These are phyloP conservation scores for Raphanus sativus DNA, from an alignment of 345 rosid genomes.

Conservation along the genomic window DNA sequence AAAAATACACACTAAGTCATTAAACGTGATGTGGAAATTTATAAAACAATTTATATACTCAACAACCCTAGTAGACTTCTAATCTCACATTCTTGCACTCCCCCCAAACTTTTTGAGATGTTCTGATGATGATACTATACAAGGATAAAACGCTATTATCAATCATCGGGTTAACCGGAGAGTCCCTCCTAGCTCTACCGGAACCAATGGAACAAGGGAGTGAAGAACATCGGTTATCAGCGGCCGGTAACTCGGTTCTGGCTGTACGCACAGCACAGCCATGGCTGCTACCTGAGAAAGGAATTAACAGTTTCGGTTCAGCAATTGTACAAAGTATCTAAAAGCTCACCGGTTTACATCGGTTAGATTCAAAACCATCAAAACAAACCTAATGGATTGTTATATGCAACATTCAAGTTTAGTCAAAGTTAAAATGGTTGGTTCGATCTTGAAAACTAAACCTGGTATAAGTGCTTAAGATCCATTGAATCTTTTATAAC, in stretches of 20 bases:
- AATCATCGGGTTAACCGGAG: conserved; percentile 48
- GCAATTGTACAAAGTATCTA: neutral
- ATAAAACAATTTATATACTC: conserved; percentile 4
- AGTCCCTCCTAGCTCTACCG: conserved; percentile 80
- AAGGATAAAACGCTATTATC: neutral
- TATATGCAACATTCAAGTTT: conserved; percentile 45
- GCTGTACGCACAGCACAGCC: conserved; percentile 84
- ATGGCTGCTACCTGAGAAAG: conserved; percentile 88
- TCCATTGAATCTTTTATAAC: conserved; percentile 72
- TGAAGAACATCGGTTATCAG: conserved; percentile 83
- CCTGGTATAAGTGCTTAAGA: conserved; percentile 88
- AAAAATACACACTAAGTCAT: neutral
- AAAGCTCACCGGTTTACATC: conserved; percentile 9
- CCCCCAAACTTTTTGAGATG: conserved; percentile 9
- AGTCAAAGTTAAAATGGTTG: conserved; percentile 41
- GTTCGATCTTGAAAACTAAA: conserved; percentile 30
- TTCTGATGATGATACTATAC: conserved; percentile 9
- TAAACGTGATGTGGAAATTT: neutral
- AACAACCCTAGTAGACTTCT: conserved; percentile 10
- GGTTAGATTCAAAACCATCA: neutral
- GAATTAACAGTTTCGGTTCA: neutral
- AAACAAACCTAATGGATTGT: conserved; percentile 28
- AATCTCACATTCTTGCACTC: conserved; percentile 3
- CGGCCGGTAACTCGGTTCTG: conserved; percentile 88
- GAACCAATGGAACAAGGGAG: conserved; percentile 78